Base-by-base conservation (phyloP, 1,139 yeast genomes). In the Meyerozyma athensensis region DNA sequence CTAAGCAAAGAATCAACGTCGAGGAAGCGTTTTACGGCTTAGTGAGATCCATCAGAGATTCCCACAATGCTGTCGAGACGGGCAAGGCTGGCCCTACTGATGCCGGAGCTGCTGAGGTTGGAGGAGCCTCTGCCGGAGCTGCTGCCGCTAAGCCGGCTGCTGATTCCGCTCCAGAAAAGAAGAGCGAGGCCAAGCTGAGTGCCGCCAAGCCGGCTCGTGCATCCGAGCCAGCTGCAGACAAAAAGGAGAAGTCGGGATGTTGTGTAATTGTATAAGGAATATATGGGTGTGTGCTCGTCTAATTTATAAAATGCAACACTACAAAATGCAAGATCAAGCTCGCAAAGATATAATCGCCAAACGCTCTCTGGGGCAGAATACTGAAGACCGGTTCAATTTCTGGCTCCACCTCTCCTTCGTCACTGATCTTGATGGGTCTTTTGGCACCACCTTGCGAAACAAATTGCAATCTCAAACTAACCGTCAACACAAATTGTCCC, bases 401-500 rank as follows among this genome's bases (percentile, higher is more conserved):
- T 13, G 36, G 43, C 9, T 38, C 44, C 19, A 35, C 44, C 17
- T 39, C 44, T 5, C 31, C 44, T 10, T 37, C 46, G 1, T 31
- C 41, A 8, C 34, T 41, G 7, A 24, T 39, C 14, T 30, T 34
- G 13, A 24, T 32, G 14, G 21, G 26, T 14, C 18, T 28, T 17
- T 16, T 18, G 17, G 22, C 30, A 6, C 20, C 21, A 14, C 24
- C 12, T 17, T 40, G 19, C 5, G 43, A 45, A 21, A 28, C 32
- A 18, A 28, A 68, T 58, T 90, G 97, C 54, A 90, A 72, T 52
- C 98, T 73, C 53, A 92, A 72, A 45, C 83, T 74, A 36, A 83
- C 84, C 12, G 95, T 77, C 46, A 92, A 74, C 26, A 92, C 97
- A 58, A 94, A 92, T 61, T 94, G 98, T 12, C 96, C 97, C 40